Evolutionary conservation across 2,329 filamentous ascomycete species (phyloP), one percentile per base, ranked within the genome.

Genomic region (Xenosphaeropsis pyriputrescens): DNA sequence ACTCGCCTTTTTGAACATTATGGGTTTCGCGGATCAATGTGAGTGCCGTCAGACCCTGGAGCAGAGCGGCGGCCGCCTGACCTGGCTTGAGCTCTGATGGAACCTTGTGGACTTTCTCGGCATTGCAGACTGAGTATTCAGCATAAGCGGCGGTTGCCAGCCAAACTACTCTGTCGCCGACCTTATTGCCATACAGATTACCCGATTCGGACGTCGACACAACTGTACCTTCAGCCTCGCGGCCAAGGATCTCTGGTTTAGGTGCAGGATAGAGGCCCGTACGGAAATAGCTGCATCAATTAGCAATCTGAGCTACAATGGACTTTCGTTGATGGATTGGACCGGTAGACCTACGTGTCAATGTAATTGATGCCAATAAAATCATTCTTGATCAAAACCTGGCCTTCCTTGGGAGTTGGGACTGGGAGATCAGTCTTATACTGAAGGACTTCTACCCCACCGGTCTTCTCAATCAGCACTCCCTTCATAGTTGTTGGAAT

Each of bases 301-400:
- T 43, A 18, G 9, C 37, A 26, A 26, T 35, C 29, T 35, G 22
- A 39, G 35, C 39, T 14, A 34, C 19, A 34, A 12, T 18, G 32
- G 7, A 16, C 18, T 16, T 16, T 18, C 12, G 31, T 11, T 14
- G 26, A 8, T 15, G 31, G 32, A 9, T 22, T 14, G 29, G 34
- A 34, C 32, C 11, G 36, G 36, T 38, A 31, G 37, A 46, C 61
- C 49, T 57, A 76, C 69, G 65, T 93, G 59, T 94, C 88, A 51
- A 94, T 93, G 61, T 72, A 94, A 61, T 94, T 94, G 43, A 94
- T 65, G 42, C 86, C 88, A 35, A 80, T 68, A 54, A 72, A 82
- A 45, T 79, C 73, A 58, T 93, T 93, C 59, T 79, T 81, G 41
- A 94, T 72, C 4, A 94, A 70, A 16, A 94, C 59, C 47, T 93